Evolutionary conservation across 495 filamentous ascomycete genomes (phyloP).

Genomic region (Corynascus novoguineensis): DNA sequence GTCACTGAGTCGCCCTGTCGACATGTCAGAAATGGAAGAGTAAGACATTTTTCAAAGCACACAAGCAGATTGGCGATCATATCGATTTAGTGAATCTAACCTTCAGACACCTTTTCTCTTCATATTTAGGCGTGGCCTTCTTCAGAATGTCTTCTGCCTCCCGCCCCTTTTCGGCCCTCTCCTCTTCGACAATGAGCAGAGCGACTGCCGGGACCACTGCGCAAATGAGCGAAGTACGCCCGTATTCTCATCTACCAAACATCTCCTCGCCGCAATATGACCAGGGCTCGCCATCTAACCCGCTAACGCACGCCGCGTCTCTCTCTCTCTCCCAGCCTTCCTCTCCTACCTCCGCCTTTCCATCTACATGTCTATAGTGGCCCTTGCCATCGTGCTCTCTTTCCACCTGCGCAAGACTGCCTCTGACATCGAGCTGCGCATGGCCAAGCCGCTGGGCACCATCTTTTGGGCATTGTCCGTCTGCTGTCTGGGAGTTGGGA

Average conservation of each 20-base stretch:
- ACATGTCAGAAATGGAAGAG: slow-evolving; percentile 8
- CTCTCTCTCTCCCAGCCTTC: slow-evolving; percentile 57
- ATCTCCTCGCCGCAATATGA: no score
- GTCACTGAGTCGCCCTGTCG: slow-evolving; percentile 11
- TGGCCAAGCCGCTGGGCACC: slow-evolving; percentile 78
- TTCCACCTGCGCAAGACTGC: slow-evolving; percentile 82
- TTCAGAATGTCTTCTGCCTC: slow-evolving; percentile 49
- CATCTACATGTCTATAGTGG: slow-evolving; percentile 85
- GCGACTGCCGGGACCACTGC: slow-evolving; percentile 82
- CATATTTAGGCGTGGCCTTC: neutral
- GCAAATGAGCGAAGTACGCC: slow-evolving; percentile 69
- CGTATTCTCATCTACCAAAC: neutral
- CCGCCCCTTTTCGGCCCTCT: slow-evolving; percentile 70
- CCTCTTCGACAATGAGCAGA: slow-evolving; percentile 80
- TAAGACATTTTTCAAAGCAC: no score
- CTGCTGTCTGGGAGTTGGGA: slow-evolving; percentile 65
- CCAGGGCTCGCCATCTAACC: neutral
- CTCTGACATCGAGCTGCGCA: slow-evolving; percentile 59
- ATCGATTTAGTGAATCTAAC: neutral
- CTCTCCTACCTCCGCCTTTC: slow-evolving; percentile 91
- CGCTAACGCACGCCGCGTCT: no score
- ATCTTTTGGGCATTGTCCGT: slow-evolving; percentile 83
- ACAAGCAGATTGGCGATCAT: no score
- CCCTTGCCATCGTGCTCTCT: slow-evolving; percentile 82
- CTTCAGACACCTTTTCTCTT: neutral